These are phyloP conservation scores for Heliamphora exappendiculata DNA, from an alignment of 148 eudicot species.

Conservation along the genomic window DNA sequence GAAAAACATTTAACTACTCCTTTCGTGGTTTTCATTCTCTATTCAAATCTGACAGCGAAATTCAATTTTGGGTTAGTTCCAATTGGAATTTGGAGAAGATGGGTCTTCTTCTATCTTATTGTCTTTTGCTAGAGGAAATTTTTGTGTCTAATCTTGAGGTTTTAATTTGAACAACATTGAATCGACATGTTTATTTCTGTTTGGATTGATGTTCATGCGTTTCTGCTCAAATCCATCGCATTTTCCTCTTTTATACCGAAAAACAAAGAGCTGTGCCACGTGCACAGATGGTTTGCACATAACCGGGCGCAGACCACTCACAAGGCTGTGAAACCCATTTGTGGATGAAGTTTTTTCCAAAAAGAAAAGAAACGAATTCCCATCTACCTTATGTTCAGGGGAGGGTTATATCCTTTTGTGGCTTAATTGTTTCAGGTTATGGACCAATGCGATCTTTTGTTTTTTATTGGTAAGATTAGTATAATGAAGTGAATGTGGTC, in stretches of 20 bases:
- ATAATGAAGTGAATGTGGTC: background rate
- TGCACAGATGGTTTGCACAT: no score
- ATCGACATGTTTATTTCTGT: slow-evolving; percentile 6
- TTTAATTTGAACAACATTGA: slow-evolving; percentile 3
- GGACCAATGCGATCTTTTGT: background rate
- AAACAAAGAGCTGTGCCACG: no score
- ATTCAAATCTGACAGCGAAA: background rate
- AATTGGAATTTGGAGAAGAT: background rate
- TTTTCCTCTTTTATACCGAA: background rate
- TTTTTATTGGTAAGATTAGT: background rate
- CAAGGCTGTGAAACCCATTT: no score
- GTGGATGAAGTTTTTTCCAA: no score
- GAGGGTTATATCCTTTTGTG: background rate
- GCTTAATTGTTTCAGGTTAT: background rate
- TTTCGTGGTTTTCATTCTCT: background rate
- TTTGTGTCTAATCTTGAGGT: background rate
- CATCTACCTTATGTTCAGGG: no score
- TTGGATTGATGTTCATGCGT: slow-evolving; percentile 12
- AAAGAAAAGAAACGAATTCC: no score
- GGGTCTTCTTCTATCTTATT: background rate
- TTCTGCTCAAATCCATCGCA: background rate
- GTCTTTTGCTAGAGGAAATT: background rate
- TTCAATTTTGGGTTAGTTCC: background rate
- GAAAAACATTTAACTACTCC: no score
- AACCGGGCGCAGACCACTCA: no score